phyloP scores from a whole-genome alignment of 208 protist species.

The Giardia muris region DNA sequence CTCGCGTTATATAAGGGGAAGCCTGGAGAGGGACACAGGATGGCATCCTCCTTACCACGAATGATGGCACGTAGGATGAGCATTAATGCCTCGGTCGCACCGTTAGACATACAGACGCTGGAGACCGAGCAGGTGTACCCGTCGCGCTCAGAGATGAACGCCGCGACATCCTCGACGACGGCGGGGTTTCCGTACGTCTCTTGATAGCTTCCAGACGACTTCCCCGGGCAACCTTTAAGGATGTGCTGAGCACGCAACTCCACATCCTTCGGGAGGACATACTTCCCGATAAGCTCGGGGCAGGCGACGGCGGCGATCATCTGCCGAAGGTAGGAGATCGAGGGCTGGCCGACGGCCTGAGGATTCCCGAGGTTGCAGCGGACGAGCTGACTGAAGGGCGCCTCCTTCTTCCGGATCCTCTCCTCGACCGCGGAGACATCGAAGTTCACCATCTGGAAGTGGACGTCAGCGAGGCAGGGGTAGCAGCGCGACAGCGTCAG shows the following conservation, averaged over 20 bases:
- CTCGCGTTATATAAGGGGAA: slow-evolving; percentile 95
- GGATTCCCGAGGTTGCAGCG: slow-evolving; percentile 98
- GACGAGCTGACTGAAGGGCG: slow-evolving; percentile 53
- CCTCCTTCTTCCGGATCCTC: not conserved
- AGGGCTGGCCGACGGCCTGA: slow-evolving; percentile 75
- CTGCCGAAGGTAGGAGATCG: slow-evolving; percentile 78
- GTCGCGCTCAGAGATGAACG: slow-evolving; percentile 78
- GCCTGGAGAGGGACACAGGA: slow-evolving; percentile 91
- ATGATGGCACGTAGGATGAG: slow-evolving; percentile 60
- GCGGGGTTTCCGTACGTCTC: slow-evolving; percentile 55
- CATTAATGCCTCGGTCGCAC: slow-evolving; percentile 72
- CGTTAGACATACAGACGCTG: slow-evolving; percentile 81
- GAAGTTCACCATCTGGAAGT: slow-evolving; percentile 12
- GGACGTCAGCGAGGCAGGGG: not conserved
- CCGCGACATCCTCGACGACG: slow-evolving; percentile 57
- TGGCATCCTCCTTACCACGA: slow-evolving; percentile 19
- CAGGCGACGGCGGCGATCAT: slow-evolving; percentile 52
- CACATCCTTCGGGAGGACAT: slow-evolving; percentile 7
- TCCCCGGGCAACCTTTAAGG: slow-evolving; percentile 47
- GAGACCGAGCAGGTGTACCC: slow-evolving; percentile 41
- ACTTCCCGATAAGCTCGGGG: slow-evolving; percentile 51
- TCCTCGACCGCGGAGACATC: not conserved
- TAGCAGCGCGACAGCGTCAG: not conserved
- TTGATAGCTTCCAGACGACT: slow-evolving; percentile 26
- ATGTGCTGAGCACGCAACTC: not conserved